Evolutionary conservation across 1,139 yeast species (phyloP).

Genomic region (Pneumocystis oryctolagi): DNA sequence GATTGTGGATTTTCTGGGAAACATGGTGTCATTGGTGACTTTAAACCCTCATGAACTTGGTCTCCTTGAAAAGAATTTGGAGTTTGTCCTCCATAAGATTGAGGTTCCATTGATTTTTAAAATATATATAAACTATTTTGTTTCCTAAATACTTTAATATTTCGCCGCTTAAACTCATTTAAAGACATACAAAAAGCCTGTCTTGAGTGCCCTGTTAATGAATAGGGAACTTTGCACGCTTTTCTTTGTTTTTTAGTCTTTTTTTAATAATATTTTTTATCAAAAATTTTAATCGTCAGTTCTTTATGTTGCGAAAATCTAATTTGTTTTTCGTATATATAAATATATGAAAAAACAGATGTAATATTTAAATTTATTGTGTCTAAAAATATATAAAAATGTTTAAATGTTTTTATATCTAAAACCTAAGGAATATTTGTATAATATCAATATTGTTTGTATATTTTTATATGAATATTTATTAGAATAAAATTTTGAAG

Average conservation of each 20-base stretch:
- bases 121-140: neutral
- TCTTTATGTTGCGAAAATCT: neutral
- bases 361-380: too few species aligned
- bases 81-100: neutral
- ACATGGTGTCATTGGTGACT: neutral
- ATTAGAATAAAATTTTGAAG: too few species aligned
- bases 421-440: neutral
- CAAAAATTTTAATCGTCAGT: neutral
- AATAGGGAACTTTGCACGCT: neutral
- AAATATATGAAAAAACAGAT: too few species aligned
- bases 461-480: neutral
- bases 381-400: neutral
- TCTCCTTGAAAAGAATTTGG: neutral
- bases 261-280: neutral
- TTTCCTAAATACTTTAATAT: neutral
- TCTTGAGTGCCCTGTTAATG: too few species aligned
- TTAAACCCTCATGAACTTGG: neutral
- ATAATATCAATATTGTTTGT: neutral
- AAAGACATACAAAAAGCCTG: neutral
- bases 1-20: neutral
- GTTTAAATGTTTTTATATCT: neutral
- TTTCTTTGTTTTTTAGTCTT: neutral
- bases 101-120: neutral
- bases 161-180: neutral
- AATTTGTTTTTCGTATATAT: neutral